Evolutionary conservation across 345 rosid species (phyloP).

Genomic region (Eucalyptus regnans): DNA sequence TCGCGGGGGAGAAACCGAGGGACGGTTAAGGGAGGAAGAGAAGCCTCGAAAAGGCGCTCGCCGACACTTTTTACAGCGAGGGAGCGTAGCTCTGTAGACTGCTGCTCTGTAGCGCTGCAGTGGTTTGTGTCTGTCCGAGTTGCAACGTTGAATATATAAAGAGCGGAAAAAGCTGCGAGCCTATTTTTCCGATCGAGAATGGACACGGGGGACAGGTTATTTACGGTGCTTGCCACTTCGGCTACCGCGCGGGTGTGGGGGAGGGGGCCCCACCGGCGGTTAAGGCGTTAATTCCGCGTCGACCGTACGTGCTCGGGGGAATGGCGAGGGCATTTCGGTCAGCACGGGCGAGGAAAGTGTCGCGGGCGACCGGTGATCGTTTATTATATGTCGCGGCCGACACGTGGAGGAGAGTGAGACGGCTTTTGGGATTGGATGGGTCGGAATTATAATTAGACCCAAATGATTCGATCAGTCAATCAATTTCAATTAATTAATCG

Average conservation of each 20-base stretch:
- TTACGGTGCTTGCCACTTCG: conserved; percentile 40
- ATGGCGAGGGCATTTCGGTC: not conserved
- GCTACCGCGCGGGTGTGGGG: not conserved
- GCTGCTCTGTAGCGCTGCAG: not conserved
- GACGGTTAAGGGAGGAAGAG: not conserved
- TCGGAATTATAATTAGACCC: not conserved
- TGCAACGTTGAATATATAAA: not conserved
- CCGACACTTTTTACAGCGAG: not conserved
- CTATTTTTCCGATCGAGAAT: not conserved
- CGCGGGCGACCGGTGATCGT: not conserved
- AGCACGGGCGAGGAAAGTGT: not conserved
- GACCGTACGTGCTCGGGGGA: conserved; percentile 2
- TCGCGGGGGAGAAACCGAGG: conserved; percentile 2
- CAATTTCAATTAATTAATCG: not conserved
- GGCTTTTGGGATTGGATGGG: not conserved
- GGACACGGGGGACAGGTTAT: not conserved
- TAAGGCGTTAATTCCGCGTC: conserved; percentile 55
- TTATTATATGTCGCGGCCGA: not conserved
- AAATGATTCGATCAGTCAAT: not conserved
- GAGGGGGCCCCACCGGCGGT: conserved; percentile 58
- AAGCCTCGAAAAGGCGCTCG: not conserved
- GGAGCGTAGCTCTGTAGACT: not conserved
- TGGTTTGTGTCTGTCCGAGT: not conserved
- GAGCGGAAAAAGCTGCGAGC: not conserved
- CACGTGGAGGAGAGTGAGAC: not conserved